Conservation (phyloP, 176 grass and related monocot genomes). For the Oryza officinalis region DNA sequence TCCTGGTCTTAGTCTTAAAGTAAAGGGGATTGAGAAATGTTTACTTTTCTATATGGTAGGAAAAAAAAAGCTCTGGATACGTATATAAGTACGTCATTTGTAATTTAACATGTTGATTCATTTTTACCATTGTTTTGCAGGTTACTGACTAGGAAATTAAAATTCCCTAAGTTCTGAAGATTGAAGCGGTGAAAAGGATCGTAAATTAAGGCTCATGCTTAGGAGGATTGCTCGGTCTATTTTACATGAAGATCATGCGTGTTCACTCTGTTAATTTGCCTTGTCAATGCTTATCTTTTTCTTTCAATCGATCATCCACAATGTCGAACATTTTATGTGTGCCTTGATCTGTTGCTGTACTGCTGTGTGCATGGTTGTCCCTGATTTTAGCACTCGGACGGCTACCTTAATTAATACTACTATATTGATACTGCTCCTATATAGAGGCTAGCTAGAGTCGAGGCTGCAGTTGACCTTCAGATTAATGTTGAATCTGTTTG, state of each 20-base stretch:
- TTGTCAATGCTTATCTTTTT: slow-evolving; percentile 12
- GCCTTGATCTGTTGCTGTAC: not conserved
- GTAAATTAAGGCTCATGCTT: slow-evolving; percentile 4
- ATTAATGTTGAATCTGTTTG: not conserved
- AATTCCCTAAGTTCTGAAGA: slow-evolving; percentile 9
- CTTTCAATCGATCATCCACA: not conserved
- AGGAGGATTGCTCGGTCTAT: slow-evolving; percentile 23
- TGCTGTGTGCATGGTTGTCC: slow-evolving; percentile 16
- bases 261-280: slow-evolving; percentile 7
- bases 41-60: not conserved
- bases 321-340: slow-evolving; percentile 22
- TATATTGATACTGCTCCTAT: not conserved
- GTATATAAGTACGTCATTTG: not conserved
- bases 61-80: not conserved
- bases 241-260: slow-evolving; percentile 33
- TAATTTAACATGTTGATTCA: not conserved
- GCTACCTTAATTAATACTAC: not conserved
- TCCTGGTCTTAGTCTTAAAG: not conserved
- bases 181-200: slow-evolving; percentile 3
- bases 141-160: slow-evolving; percentile 14
- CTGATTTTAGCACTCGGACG: slow-evolving; percentile 25
- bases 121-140: slow-evolving; percentile 19
- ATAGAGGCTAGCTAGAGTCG: not conserved
- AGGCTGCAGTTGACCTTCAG: slow-evolving; percentile 31
- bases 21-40: not conserved